Evolutionary conservation across 2,329 filamentous ascomycete genomes (phyloP).

Genomic region (Hymenoscyphus repandus): DNA sequence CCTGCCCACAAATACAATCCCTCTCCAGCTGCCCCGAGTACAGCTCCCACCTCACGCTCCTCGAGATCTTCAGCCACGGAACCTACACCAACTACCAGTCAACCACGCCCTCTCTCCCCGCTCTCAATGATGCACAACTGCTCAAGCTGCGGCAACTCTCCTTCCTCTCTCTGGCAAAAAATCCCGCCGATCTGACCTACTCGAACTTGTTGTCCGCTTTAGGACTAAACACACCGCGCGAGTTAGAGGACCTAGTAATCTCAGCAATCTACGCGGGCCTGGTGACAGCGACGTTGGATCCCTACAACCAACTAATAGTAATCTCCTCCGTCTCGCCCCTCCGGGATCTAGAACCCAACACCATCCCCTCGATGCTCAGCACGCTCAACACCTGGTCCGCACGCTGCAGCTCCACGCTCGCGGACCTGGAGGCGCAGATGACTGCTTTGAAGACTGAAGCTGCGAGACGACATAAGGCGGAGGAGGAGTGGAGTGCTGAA

Average conservation of each 20-base stretch:
- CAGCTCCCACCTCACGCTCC: slow-evolving; percentile 58
- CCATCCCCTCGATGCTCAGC: slow-evolving; percentile 62
- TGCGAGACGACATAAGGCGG: slow-evolving; percentile 41
- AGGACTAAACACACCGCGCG: slow-evolving; percentile 57
- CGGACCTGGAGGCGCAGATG: slow-evolving; percentile 72
- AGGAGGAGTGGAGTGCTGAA: slow-evolving; percentile 27
- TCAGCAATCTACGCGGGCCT: slow-evolving; percentile 82
- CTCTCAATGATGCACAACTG: slow-evolving; percentile 65
- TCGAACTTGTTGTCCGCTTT: slow-evolving; percentile 60
- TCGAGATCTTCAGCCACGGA: slow-evolving; percentile 89
- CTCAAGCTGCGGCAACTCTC: slow-evolving; percentile 89
- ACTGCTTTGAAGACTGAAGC: slow-evolving; percentile 57
- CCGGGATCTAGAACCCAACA: slow-evolving; percentile 74
- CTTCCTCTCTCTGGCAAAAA: slow-evolving; percentile 72
- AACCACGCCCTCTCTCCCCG: slow-evolving; percentile 55
- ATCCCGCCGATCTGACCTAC: slow-evolving; percentile 68
- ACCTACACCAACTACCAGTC: slow-evolving; percentile 70
- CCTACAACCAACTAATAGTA: slow-evolving; percentile 65
- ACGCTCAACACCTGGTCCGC: slow-evolving; percentile 69
- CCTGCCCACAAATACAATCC: slow-evolving; percentile 70
- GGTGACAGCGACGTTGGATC: slow-evolving; percentile 77
- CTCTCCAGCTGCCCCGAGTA: slow-evolving; percentile 61
- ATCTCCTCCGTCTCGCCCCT: slow-evolving; percentile 79
- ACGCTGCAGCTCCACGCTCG: slow-evolving; percentile 71
- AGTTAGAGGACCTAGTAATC: slow-evolving; percentile 83